A percentile compares a stretch with the other conserved stretches of the same genome.
phyloP scores from a whole-genome alignment of 2,329 filamentous ascomycete genomes.

The Alternaria atra region DNA sequence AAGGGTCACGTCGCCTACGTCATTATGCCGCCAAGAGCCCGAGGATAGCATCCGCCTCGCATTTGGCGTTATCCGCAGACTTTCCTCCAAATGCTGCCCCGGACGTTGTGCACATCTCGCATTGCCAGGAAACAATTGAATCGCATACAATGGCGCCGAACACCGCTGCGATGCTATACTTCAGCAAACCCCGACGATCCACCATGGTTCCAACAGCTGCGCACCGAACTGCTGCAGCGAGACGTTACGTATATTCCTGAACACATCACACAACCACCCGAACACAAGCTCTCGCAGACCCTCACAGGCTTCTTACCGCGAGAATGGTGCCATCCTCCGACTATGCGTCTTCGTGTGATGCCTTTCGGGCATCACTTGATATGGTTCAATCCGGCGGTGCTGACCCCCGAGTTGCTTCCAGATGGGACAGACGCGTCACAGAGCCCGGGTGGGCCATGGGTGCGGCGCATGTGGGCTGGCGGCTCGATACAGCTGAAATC shows the following conservation, averaged over 20 bases:
- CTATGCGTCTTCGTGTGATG: slow-evolving; percentile 44
- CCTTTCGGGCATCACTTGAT: slow-evolving; percentile 81
- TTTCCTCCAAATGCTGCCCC: slow-evolving; percentile 29
- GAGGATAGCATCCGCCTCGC: slow-evolving; percentile 1
- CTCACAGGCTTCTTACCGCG: slow-evolving; percentile 34
- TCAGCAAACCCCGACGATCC: slow-evolving; percentile 18
- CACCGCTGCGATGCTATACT: slow-evolving; percentile 24
- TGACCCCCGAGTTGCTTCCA: slow-evolving; percentile 69
- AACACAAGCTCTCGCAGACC: slow-evolving; percentile 68
- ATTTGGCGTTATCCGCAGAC: not conserved
- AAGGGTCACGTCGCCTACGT: slow-evolving; percentile 4
- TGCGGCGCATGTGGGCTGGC: slow-evolving; percentile 87
- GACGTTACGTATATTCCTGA: slow-evolving; percentile 62
- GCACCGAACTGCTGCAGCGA: slow-evolving; percentile 57
- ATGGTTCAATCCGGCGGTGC: slow-evolving; percentile 80
- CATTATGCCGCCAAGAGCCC: slow-evolving; percentile 16
- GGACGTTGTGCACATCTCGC: slow-evolving; percentile 25
- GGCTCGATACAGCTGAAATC: slow-evolving; percentile 69
- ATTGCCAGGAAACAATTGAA: slow-evolving; percentile 15
- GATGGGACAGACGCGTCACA: slow-evolving; percentile 89
- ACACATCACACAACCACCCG: slow-evolving; percentile 65
- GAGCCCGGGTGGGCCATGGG: slow-evolving; percentile 75
- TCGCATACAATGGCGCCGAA: slow-evolving; percentile 27
- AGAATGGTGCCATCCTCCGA: slow-evolving; percentile 16
- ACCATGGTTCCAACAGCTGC: slow-evolving; percentile 40